phyloP scores from a whole-genome alignment of 257 asterid genomes.

The Rehmannia glutinosa region DNA sequence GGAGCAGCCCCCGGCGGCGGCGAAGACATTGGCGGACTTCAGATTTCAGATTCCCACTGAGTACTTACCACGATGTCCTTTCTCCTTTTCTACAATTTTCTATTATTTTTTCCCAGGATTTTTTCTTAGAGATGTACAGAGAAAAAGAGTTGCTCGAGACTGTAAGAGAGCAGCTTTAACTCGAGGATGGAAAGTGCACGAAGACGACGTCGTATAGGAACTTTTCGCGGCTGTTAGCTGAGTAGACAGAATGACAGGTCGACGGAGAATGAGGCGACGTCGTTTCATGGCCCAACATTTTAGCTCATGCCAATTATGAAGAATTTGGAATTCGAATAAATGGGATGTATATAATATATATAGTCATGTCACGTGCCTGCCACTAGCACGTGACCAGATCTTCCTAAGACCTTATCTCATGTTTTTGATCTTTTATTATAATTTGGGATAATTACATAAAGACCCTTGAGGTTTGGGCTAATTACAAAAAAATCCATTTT shows the following conservation, averaged over 20 bases:
- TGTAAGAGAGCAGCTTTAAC: conserved; percentile 9
- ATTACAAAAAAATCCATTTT: no score
- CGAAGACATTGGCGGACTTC: conserved; percentile 31
- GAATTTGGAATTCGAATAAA: neutral
- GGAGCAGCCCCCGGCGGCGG: conserved; percentile 32
- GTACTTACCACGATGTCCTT: no score
- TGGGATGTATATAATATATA: neutral
- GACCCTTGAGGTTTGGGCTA: no score
- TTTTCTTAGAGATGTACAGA: no score
- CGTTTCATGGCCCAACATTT: conserved; percentile 17
- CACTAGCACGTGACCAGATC: conserved; percentile 3
- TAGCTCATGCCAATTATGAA: neutral
- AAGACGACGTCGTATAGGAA: conserved; percentile 29
- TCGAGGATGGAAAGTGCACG: conserved; percentile 18
- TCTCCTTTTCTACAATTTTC: neutral
- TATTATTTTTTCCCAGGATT: neutral
- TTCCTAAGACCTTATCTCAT: neutral
- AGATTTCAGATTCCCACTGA: conserved; percentile 9
- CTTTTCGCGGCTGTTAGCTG: conserved; percentile 4
- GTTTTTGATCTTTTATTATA: no score
- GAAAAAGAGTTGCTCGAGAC: no score
- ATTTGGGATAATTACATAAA: no score
- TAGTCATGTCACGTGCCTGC: neutral
- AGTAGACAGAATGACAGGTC: conserved; percentile 15
- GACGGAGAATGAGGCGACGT: conserved; percentile 20